These are phyloP conservation scores for Aureobasidium sp. DNA, from an alignment of 2,329 filamentous ascomycete species.

Conservation along the genomic window DNA sequence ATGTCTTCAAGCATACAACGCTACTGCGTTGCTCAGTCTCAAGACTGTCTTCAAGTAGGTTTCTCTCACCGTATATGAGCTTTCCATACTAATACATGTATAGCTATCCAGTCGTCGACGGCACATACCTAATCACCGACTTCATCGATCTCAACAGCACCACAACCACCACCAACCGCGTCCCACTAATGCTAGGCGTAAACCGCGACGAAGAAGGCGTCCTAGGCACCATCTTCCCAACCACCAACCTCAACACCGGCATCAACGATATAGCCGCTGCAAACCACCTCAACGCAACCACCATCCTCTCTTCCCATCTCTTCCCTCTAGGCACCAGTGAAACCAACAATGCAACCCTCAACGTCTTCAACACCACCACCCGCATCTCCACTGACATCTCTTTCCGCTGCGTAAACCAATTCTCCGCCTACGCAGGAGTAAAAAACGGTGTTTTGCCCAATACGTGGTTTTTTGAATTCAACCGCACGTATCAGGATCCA, in stretches of 20 bases:
- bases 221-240: slow-evolving; percentile 21
- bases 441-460: slow-evolving; percentile 24
- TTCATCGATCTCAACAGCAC: slow-evolving; percentile 17
- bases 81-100: too few species aligned
- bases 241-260: slow-evolving; percentile 16
- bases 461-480: slow-evolving; percentile 32
- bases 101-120: slow-evolving; percentile 21
- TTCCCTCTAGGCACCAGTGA: slow-evolving; percentile 15
- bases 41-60: slow-evolving; percentile 13
- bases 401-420: slow-evolving; percentile 30
- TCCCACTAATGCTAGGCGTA: slow-evolving; percentile 30
- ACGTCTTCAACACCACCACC: slow-evolving; percentile 27
- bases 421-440: slow-evolving; percentile 29
- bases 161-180: slow-evolving; percentile 12
- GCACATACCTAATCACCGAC: slow-evolving; percentile 21
- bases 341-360: slow-evolving; percentile 12
- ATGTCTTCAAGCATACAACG: slow-evolving; percentile 19
- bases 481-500: slow-evolving; percentile 31
- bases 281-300: slow-evolving; percentile 24
- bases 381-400: slow-evolving; percentile 25
- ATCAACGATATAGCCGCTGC: slow-evolving; percentile 16
- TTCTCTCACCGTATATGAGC: too few species aligned
- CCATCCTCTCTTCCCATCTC: slow-evolving; percentile 23
- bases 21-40: slow-evolving; percentile 10
- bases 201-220: slow-evolving; percentile 32